Conservation (phyloP, 257 asterid species). For the Handroanthus guayacan region DNA sequence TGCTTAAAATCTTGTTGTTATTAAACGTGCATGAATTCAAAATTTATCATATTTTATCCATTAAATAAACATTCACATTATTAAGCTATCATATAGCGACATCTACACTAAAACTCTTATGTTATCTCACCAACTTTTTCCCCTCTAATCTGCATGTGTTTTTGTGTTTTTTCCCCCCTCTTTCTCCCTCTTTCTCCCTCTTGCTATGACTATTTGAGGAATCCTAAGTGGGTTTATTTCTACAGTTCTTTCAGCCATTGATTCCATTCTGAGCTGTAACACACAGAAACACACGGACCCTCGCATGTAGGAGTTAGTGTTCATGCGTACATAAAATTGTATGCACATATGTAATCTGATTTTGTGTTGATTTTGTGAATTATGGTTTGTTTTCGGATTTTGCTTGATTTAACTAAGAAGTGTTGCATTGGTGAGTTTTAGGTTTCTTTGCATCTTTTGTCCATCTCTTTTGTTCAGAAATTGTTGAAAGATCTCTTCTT, state of each 20-base stretch:
- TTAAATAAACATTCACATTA: too few species aligned
- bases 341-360: constrained; percentile 11
- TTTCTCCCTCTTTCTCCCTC: constrained; percentile 12
- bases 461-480: constrained; percentile 20
- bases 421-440: constrained; percentile 41
- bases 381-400: constrained; percentile 31
- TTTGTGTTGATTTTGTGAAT: constrained; percentile 27
- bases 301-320: constrained; percentile 32
- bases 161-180: constrained; percentile 7
- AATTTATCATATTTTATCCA: too few species aligned
- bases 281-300: constrained; percentile 19
- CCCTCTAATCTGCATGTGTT: constrained; percentile 47
- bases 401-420: constrained; percentile 23
- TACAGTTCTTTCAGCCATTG: constrained; percentile 21
- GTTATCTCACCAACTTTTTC: constrained; percentile 27
- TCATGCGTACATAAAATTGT: constrained; percentile 29
- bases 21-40: too few species aligned
- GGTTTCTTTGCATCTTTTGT: constrained; percentile 31
- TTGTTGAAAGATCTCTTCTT: constrained; percentile 41
- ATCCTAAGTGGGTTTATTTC: constrained; percentile 44
- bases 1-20: not conserved
- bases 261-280: constrained; percentile 32
- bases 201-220: constrained; percentile 29
- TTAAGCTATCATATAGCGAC: too few species aligned
- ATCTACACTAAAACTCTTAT: too few species aligned